A percentile compares a stretch with the other conserved stretches of the same genome.
phyloP scores from a whole-genome alignment of 225 moss, liverwort and hornwort species.

The Thuidium tamariscinum region DNA sequence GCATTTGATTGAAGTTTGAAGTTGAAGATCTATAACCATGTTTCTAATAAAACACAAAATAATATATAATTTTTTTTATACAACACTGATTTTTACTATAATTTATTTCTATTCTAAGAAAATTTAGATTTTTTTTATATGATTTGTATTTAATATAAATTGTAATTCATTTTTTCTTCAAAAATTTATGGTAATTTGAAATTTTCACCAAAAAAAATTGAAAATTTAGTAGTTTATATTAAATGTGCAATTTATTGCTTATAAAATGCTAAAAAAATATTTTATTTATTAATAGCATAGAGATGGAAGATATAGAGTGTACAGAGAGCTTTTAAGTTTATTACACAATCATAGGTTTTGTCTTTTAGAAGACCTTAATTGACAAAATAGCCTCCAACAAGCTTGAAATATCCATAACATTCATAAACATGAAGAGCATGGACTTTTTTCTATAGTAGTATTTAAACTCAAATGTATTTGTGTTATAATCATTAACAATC shows the following conservation, averaged over 20 bases:
- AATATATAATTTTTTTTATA: neutral
- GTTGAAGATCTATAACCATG: neutral
- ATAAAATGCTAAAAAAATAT: too few relatives aligned
- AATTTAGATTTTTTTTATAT: neutral
- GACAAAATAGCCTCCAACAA: neutral
- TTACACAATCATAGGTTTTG: fast-evolving
- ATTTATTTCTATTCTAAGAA: neutral
- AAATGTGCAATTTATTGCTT: too few relatives aligned
- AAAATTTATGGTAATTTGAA: neutral
- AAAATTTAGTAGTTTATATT: too few relatives aligned
- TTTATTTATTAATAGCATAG: neutral
- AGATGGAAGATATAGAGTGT: neutral
- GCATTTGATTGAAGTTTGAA: neutral
- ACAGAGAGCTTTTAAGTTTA: fast-evolving
- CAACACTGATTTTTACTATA: neutral
- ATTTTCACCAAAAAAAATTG: too few relatives aligned
- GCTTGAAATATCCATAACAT: neutral
- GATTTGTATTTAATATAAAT: neutral
- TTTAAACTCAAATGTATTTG: too few relatives aligned
- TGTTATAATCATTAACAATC: too few relatives aligned
- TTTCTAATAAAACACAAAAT: neutral
- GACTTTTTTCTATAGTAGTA: neutral
- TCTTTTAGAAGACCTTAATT: neutral
- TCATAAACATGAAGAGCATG: neutral
- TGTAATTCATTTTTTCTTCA: neutral